Evolutionary conservation across 208 protist genomes (phyloP).

Genomic region (Acanthamoeba royreba): DNA sequence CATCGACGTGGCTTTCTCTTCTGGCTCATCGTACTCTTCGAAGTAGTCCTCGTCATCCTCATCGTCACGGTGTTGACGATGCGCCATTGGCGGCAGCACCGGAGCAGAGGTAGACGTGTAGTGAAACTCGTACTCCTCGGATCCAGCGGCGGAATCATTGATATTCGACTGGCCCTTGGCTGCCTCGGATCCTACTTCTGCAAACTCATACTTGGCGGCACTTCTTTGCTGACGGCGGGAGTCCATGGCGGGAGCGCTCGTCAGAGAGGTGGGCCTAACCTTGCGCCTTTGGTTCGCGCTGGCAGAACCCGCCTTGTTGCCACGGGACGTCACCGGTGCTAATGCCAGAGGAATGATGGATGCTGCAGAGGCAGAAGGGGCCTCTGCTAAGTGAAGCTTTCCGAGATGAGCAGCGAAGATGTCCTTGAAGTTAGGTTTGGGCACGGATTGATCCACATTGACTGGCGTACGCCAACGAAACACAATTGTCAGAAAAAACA

Average conservation of each 20-base stretch:
- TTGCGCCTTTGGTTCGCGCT: neutral
- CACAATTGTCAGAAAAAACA: neutral
- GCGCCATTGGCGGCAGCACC: neutral
- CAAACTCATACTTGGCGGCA: neutral
- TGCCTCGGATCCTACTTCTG: neutral
- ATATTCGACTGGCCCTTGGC: neutral
- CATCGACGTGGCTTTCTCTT: neutral
- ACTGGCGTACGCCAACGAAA: neutral
- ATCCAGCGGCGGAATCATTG: too few species aligned
- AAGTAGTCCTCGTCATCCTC: neutral
- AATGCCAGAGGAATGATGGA: neutral
- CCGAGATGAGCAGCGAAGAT: neutral
- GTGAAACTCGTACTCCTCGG: neutral
- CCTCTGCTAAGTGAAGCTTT: neutral
- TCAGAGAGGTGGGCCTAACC: neutral
- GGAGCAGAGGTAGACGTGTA: neutral
- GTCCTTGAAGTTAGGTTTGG: conserved; percentile 4
- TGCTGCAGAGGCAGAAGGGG: neutral
- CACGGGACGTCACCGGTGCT: neutral
- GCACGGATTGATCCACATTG: neutral
- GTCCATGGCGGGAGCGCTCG: too few species aligned
- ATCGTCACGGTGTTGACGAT: neutral
- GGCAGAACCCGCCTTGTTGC: neutral
- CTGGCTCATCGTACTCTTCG: neutral
- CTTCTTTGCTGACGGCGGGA: neutral